Base-by-base conservation (phyloP, 352 stramenopile genomes). In the Pythium insidiosum region DNA sequence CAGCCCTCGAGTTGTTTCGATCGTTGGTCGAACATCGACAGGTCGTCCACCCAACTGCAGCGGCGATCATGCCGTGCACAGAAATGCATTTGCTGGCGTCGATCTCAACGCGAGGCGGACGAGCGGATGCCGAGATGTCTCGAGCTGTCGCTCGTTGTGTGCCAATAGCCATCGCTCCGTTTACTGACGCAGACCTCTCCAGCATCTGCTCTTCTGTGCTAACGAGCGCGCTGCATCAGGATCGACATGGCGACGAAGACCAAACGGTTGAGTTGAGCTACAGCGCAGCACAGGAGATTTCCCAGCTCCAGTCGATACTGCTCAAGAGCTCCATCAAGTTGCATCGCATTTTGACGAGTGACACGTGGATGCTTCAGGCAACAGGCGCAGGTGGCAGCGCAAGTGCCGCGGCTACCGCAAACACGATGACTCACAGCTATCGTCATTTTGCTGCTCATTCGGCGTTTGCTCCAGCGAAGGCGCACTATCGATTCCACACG, bases 251-350 rank as follows among this genome's bases (percentile, higher is more conserved):
- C 11, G 34, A 21, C 18, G 34, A 20, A 21, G 34, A 9, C 25
- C 15, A 11, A 22, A 1, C 20, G 37, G 25, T 15, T 16, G 21
- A 43, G 21, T 20, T 29, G 20, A 52, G 47, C 4, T 53, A 39
- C 20, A 50, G 21, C 11, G 36, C 29, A 19, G 23, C 24, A 1
- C 70, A 77, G 31, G 68, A 83, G 46, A 45, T 44, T 0, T 49
- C 48, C 1, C 64, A 73, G 30, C 40, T 87, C 3, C 42, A 56
- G 2, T 43, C 59, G 2, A 64, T 64, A 15, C 23, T 83, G 13
- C 58, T 82, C 23, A 86, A 80, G 38, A 64, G 72, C 2, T 81
- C 68, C 19, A 38, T 84, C 35, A 78, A 73, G 34, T 38, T 84
- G 11, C 76, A 63, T 12, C 66, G 74, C 6, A 46, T 69, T 7